These are phyloP conservation scores for Oligophagozyma castellii DNA, from an alignment of 1,139 yeast species.

Conservation along the genomic window DNA sequence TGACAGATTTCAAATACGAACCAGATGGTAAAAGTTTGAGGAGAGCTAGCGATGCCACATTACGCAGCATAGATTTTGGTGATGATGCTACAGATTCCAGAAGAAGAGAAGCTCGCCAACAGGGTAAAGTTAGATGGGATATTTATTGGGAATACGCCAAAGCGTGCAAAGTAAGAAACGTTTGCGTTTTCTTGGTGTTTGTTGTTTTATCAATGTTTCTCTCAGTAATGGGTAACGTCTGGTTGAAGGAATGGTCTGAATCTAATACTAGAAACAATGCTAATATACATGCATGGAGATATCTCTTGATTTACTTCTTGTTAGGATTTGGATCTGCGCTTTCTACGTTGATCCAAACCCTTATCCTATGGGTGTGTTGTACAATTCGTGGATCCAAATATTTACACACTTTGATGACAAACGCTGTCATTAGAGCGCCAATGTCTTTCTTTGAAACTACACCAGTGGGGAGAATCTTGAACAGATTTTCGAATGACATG, in stretches of 20 bases:
- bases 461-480: slow-evolving; percentile 87
- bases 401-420: slow-evolving; percentile 70
- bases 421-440: slow-evolving; percentile 76
- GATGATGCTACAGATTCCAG: slow-evolving; percentile 36
- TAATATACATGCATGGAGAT: slow-evolving; percentile 58
- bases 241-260: slow-evolving; percentile 98
- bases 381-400: slow-evolving; percentile 70
- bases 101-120: slow-evolving; percentile 64
- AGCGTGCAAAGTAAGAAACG: slow-evolving; percentile 74
- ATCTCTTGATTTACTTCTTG: slow-evolving; percentile 61
- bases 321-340: slow-evolving; percentile 58
- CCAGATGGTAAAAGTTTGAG: slow-evolving; percentile 36
- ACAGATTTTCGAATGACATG: slow-evolving; percentile 88
- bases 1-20: slow-evolving; percentile 17
- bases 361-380: slow-evolving; percentile 71
- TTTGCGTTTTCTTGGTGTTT: slow-evolving; percentile 38
- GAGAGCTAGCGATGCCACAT: slow-evolving; percentile 56
- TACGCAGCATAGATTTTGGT: slow-evolving; percentile 30
- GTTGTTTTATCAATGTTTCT: slow-evolving; percentile 45
- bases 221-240: slow-evolving; percentile 56
- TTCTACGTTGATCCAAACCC: slow-evolving; percentile 51
- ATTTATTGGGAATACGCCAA: slow-evolving; percentile 73
- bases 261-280: slow-evolving; percentile 54
- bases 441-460: slow-evolving; percentile 97
- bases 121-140: slow-evolving; percentile 87